A percentile compares a stretch with the other conserved stretches of the same genome.
Evolutionary conservation across 1,284 basidiomycete species (phyloP).

Genomic region (Leccinum ambiguum): DNA sequence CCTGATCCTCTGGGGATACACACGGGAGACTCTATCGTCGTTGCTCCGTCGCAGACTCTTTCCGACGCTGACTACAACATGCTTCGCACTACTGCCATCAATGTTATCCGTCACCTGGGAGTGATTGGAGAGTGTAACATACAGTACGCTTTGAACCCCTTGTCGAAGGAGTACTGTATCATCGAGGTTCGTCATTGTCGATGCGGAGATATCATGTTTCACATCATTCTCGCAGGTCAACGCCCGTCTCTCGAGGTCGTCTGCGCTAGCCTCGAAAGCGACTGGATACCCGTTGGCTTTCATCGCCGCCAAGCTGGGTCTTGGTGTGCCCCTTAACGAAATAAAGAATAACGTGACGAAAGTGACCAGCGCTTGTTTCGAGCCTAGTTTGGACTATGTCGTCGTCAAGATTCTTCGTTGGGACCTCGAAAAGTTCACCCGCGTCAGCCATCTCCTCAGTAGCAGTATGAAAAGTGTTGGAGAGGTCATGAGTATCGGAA

Average conservation of each 20-base stretch:
- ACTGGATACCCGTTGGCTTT: constrained; percentile 98
- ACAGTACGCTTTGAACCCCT: constrained; percentile 96
- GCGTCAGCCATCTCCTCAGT: constrained; percentile 85
- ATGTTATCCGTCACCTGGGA: constrained; percentile 96
- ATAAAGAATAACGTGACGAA: constrained; percentile 98
- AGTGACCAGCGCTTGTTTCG: constrained; percentile 96
- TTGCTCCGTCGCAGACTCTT: constrained; percentile 96
- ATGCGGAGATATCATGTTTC: constrained; percentile 2
- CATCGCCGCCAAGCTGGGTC: constrained; percentile 97
- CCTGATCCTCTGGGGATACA: constrained; percentile 91
- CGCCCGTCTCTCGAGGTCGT: constrained; percentile 97
- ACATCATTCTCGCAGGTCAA: constrained; percentile 68
- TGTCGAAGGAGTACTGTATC: constrained; percentile 96
- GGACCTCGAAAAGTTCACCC: constrained; percentile 97
- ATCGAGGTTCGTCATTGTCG: constrained; percentile 69
- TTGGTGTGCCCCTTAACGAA: constrained; percentile 96
- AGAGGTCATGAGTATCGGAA: constrained; percentile 98
- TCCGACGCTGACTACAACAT: constrained; percentile 99
- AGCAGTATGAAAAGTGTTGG: constrained; percentile 99
- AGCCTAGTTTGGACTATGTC: constrained; percentile 95
- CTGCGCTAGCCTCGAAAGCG: constrained; percentile 96
- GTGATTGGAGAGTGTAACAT: constrained; percentile 99
- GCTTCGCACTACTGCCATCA: constrained; percentile 97
- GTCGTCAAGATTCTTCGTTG: constrained; percentile 99
- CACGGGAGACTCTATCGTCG: constrained; percentile 98